These are phyloP conservation scores for Trichoderma koningiopsis DNA, from an alignment of 2,329 filamentous ascomycete genomes.

Conservation along the genomic window DNA sequence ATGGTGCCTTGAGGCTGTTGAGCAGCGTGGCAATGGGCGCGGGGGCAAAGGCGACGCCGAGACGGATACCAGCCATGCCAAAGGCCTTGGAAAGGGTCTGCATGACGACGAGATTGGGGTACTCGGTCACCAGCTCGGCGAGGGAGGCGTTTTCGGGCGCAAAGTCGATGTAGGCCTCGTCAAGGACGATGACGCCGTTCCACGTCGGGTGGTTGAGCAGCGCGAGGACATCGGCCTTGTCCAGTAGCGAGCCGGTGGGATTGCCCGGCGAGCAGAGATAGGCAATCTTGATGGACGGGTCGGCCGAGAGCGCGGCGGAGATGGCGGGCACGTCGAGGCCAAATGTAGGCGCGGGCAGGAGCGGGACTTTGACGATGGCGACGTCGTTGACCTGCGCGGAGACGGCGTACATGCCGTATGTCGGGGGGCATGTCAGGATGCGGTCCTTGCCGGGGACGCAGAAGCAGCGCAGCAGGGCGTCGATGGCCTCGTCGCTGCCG, in stretches of 20 bases:
- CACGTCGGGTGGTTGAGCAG: slow-evolving; percentile 85
- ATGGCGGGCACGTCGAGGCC: slow-evolving; percentile 72
- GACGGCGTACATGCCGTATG: slow-evolving; percentile 97
- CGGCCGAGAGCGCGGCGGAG: slow-evolving; percentile 60
- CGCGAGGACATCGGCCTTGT: slow-evolving; percentile 70
- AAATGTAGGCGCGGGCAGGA: slow-evolving; percentile 73
- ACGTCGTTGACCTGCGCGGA: slow-evolving; percentile 95
- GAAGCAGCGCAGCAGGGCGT: slow-evolving; percentile 90
- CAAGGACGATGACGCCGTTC: slow-evolving; percentile 92
- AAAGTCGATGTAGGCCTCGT: slow-evolving; percentile 97
- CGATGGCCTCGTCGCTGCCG: slow-evolving; percentile 95
- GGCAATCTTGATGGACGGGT: slow-evolving; percentile 74
- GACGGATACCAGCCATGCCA: slow-evolving; percentile 87
- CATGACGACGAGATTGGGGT: slow-evolving; percentile 96
- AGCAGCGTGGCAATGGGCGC: slow-evolving; percentile 75
- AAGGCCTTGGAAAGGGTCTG: slow-evolving; percentile 99
- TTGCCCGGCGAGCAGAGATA: slow-evolving; percentile 97
- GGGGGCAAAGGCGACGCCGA: slow-evolving; percentile 82
- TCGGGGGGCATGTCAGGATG: slow-evolving; percentile 92
- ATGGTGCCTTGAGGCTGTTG: slow-evolving; percentile 93
- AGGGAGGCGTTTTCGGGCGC: slow-evolving; percentile 74
- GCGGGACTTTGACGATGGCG: slow-evolving; percentile 79
- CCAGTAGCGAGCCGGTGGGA: slow-evolving; percentile 79
- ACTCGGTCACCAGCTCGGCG: slow-evolving; percentile 88
- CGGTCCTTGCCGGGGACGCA: slow-evolving; percentile 84